Conservation (phyloP, 495 filamentous ascomycete species). For the Niebla homalea region DNA sequence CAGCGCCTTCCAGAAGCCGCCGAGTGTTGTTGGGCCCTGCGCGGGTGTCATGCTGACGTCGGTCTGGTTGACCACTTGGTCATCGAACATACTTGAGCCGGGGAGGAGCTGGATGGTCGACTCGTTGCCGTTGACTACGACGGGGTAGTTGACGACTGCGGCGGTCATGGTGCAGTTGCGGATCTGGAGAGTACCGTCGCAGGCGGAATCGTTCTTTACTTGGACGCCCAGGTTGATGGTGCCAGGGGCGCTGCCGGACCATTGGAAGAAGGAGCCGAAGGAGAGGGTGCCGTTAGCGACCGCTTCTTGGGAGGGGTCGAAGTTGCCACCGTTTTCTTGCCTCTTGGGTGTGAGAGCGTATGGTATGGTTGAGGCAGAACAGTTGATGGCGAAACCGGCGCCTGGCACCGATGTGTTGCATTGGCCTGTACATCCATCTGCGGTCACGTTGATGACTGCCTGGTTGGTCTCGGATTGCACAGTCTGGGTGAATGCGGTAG, state of each 20-base stretch:
- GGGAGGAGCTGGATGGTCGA: constrained; percentile 4
- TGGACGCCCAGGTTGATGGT: constrained; percentile 1
- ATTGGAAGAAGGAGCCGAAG: neutral
- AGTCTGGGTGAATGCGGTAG: constrained; percentile 1
- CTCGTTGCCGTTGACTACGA: constrained; percentile 3
- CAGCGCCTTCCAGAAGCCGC: neutral
- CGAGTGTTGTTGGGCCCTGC: neutral
- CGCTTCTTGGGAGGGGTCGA: neutral
- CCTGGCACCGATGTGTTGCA: constrained; percentile 5
- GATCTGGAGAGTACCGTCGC: neutral
- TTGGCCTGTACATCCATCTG: constrained; percentile 4
- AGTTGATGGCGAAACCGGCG: constrained; percentile 3
- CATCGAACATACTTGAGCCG: constrained; percentile 1
- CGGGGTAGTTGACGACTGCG: constrained; percentile 5
- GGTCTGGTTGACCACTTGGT: neutral
- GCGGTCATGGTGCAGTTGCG: neutral
- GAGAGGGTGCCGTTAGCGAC: neutral
- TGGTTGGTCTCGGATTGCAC: constrained; percentile 1
- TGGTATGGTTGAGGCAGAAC: neutral
- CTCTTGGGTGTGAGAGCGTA: neutral
- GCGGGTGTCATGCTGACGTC: neutral
- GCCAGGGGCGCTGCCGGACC: neutral
- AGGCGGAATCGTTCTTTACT: constrained; percentile 2
- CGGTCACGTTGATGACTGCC: neutral
- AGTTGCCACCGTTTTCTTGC: neutral